phyloP scores from a whole-genome alignment of 495 filamentous ascomycete genomes.

The Talaromyces wortmannii region DNA sequence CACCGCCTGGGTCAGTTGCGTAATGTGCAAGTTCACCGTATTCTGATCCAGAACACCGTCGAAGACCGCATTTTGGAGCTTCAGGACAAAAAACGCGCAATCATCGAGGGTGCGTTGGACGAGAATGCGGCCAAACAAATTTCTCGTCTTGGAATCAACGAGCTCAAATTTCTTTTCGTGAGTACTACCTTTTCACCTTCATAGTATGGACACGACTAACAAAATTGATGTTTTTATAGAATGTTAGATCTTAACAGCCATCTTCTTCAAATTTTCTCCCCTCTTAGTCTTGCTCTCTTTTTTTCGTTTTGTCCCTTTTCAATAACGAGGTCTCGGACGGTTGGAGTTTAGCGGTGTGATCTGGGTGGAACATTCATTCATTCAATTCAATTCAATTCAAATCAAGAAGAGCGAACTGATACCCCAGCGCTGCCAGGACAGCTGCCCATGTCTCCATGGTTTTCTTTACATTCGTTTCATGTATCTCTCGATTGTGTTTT shows the following conservation, averaged over 20 bases:
- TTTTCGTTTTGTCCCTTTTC: conserved; percentile 1
- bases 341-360: not conserved
- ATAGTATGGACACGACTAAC: not conserved
- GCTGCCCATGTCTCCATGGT: not conserved
- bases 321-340: not conserved
- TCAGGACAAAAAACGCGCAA: conserved; percentile 74
- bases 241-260: not conserved
- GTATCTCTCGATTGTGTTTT: not conserved
- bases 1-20: conserved; percentile 82
- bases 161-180: conserved; percentile 72
- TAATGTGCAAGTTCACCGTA: conserved; percentile 71
- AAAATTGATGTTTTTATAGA: conserved; percentile 4
- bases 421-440: not conserved
- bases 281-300: conserved; percentile 8
- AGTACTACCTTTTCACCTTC: conserved; percentile 18
- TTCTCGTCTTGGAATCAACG: conserved; percentile 50
- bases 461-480: not conserved
- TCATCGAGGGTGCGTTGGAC: conserved; percentile 79
- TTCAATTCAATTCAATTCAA: not conserved
- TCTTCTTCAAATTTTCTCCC: not conserved
- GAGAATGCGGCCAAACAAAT: conserved; percentile 64
- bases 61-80: conserved; percentile 84
- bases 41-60: conserved; percentile 72
- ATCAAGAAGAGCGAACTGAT: not conserved
- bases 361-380: not conserved